Evolutionary conservation across 441 rosid genomes (phyloP).

Genomic region (Populus hybrid): DNA sequence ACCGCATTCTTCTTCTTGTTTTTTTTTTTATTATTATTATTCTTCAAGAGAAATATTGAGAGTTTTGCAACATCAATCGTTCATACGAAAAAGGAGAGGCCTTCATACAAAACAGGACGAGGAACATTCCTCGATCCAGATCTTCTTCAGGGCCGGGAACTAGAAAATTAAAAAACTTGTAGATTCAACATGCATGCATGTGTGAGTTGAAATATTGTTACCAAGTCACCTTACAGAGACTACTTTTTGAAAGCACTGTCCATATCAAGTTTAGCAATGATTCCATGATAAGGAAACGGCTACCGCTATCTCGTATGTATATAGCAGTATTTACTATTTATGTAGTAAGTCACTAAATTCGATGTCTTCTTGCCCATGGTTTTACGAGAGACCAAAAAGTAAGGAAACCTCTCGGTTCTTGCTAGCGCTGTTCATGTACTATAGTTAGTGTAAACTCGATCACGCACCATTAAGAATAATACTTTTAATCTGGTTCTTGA

Average conservation of each 20-base stretch:
- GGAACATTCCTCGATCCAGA: neutral
- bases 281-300: too few species aligned
- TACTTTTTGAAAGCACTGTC: neutral
- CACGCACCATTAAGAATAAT: neutral
- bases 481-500: too few species aligned
- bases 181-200: too few species aligned
- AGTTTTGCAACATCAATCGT: neutral
- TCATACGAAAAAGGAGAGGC: neutral
- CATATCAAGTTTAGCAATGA: neutral
- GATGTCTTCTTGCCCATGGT: neutral
- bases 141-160: neutral
- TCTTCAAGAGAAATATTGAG: neutral
- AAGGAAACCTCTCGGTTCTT: neutral
- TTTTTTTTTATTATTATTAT: too few species aligned
- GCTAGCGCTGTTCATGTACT: too few species aligned
- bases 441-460: too few species aligned
- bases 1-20: too few species aligned
- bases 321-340: neutral
- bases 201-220: too few species aligned
- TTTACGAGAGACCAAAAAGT: too few species aligned
- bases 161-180: neutral
- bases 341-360: neutral
- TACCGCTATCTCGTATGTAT: neutral
- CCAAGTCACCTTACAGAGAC: too few species aligned
- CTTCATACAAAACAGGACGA: neutral